Percentiles rank a stretch among this genome's conserved stretches.
These are phyloP conservation scores for Salisapilia sapeloensis DNA, from an alignment of 352 stramenopile species.

Conservation along the genomic window DNA sequence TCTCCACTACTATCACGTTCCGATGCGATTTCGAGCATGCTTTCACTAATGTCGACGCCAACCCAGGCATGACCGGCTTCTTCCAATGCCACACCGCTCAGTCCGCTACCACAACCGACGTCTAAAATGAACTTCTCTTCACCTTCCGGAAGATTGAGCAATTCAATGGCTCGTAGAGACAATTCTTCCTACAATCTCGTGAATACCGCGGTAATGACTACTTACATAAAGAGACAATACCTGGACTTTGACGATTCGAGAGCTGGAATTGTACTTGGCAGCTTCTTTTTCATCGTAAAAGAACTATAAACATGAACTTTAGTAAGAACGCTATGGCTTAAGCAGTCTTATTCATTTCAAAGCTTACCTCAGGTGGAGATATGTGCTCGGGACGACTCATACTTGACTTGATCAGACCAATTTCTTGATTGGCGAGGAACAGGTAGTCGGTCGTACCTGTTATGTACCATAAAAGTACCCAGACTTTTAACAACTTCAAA, in stretches of 20 bases:
- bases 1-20: constrained; percentile 84
- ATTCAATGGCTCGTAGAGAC: constrained; percentile 92
- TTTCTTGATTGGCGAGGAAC: too few relatives aligned
- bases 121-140: constrained; percentile 89
- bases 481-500: too few relatives aligned
- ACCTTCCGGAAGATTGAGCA: constrained; percentile 86
- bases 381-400: constrained; percentile 83
- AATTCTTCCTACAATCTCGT: constrained; percentile 67
- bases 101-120: constrained; percentile 92
- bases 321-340: neutral
- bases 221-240: constrained; percentile 5
- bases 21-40: constrained; percentile 98
- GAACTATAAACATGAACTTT: constrained; percentile 18
- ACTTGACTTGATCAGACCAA: neutral
- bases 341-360: neutral
- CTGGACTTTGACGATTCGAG: constrained; percentile 89
- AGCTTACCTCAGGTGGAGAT: constrained; percentile 57
- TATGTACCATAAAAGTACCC: too few relatives aligned
- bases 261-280: constrained; percentile 86
- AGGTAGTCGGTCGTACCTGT: too few relatives aligned
- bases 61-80: constrained; percentile 94
- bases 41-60: constrained; percentile 94
- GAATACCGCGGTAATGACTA: neutral
- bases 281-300: constrained; percentile 89
- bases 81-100: constrained; percentile 87